These are phyloP conservation scores for Phytopythium sindhum DNA, from an alignment of 352 stramenopile species.

Conservation along the genomic window DNA sequence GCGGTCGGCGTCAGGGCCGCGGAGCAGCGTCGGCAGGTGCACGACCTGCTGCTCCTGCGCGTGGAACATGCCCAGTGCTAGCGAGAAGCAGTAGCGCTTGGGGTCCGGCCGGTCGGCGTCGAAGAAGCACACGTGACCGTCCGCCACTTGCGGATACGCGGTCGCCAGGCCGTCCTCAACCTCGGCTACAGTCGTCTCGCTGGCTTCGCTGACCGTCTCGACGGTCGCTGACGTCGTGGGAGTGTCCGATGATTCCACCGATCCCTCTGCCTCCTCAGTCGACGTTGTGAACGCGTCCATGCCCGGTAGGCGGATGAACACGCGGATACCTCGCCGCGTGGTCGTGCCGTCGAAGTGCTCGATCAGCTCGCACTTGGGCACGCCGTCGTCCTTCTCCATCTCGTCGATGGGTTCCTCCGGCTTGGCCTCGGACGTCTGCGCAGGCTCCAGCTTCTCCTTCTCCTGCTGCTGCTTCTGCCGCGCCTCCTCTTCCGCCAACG, in stretches of 20 bases:
- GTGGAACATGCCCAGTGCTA: conserved; percentile 59
- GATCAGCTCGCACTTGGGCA: conserved; percentile 23
- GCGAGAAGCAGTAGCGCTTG: conserved; percentile 63
- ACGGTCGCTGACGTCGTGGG: neutral
- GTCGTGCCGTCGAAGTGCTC: conserved; percentile 14
- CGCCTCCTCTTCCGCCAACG: conserved; percentile 3
- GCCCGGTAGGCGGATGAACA: conserved; percentile 7
- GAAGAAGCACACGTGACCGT: conserved; percentile 69
- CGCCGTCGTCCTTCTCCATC: conserved; percentile 12
- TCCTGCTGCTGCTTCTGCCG: neutral
- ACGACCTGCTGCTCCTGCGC: conserved; percentile 38
- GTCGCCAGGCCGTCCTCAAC: neutral
- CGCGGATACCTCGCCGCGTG: conserved; percentile 21
- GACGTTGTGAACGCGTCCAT: conserved; percentile 4
- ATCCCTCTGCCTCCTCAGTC: conserved; percentile 9
- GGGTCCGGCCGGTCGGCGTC: conserved; percentile 50
- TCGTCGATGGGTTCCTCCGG: conserved; percentile 11
- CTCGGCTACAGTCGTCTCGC: neutral
- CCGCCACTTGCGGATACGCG: conserved; percentile 37
- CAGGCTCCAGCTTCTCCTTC: neutral
- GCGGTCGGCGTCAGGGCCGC: conserved; percentile 26
- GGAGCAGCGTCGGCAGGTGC: conserved; percentile 35
- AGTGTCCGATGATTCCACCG: neutral
- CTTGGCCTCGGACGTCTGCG: conserved; percentile 7
- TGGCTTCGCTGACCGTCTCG: neutral